Base-by-base conservation (phyloP, 1,284 basidiomycete species). In the Ceratobasidium sp. region DNA sequence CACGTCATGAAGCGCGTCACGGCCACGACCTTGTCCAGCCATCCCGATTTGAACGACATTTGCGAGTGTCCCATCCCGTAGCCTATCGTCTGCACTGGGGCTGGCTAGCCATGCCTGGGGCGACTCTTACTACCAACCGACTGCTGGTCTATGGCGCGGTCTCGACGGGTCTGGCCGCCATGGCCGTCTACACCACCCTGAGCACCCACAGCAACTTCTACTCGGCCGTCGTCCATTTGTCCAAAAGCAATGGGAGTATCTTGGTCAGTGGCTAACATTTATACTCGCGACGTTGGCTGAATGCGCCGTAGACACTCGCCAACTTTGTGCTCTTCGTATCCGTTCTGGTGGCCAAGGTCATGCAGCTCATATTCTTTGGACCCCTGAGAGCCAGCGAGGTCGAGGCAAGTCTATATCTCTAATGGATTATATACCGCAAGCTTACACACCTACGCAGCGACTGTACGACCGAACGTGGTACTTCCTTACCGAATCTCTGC, bases 391-490 rank as follows among this genome's bases (percentile, higher is more conserved):
- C 94, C 6, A 89, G 92, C 72, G 97, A 99, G 82, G 86, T 98
- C 57, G 97, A 99, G 87, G 96, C 94, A 79, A 57, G 87, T 79
- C 16, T 39, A 32, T 55, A 64, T 41, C 48, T n/a, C 30, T 73
- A 41, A 48, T 52, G 43, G 23, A 14, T n/a, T 23, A 32, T 34
- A 57, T 16, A 55, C 74, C 21, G 48, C 32, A 60, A 71, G 59
- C 73, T 58, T 3, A 53, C 52, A 48, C 52, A 43, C 28, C n/a
- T 30, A 10, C 43, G 1, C 78, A 96, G 94, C 92, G 96, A 55
- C 85, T 99, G 0, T 97, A 97, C 80, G 97, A 99, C 79, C 87
- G 94, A 74, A 86, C 94, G 52, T 98, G 97, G 97, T 96, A 97
- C 83, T 97, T 97, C 81, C 88, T 98, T 70, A 98, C 96, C 0